Evolutionary conservation across 2,329 filamentous ascomycete species (phyloP), one percentile per base, ranked within the genome.

Genomic region (Nectriaceae sp.): DNA sequence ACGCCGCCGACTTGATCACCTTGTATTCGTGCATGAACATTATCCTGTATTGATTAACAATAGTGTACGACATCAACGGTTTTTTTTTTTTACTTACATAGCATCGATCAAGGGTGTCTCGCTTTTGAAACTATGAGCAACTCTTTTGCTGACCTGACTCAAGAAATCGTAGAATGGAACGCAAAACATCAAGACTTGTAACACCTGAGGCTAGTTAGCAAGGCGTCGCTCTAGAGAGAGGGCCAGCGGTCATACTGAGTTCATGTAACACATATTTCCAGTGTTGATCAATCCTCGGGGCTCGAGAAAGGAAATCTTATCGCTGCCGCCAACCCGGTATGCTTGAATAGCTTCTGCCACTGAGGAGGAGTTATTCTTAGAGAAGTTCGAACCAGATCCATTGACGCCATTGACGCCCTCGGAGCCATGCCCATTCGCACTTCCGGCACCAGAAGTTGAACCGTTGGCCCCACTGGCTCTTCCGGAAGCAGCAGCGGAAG

Each of bases 201-300:
- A 80, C 69, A 97, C 87, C 91, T 96, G 57, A 6, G 36, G 6
- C 6, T 31, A 22, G 59, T 80, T 64, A 79, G 71, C 50, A 58
- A 46, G 11, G 4, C 10, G 5, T 15, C 26, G 21, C 16, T 26
- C 15, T 31, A 15, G 15, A 31, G 8, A 31, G 26, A 31, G 26
- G 15, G 26, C 26, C 8, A 31, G 26, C 8, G 26, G n/a, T 75
- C 89, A 74, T 79, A 96, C 93, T 55, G 94, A 97, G 76, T 97
- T 99, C 94, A 99, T 97, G 73, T 99, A 99, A 72, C 94, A 99
- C 89, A 97, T 95, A 67, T 99, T 97, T 42, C 94, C 94, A 35
- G 93, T 95, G 72, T 99, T 99, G 59, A 96, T 89, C 64, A 99
- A 80, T 41, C 94, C 94, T 57, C 93, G 84, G 42, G 94, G 94